These are phyloP conservation scores for Talaromyces liani DNA, from an alignment of 495 filamentous ascomycete species.

Conservation along the genomic window DNA sequence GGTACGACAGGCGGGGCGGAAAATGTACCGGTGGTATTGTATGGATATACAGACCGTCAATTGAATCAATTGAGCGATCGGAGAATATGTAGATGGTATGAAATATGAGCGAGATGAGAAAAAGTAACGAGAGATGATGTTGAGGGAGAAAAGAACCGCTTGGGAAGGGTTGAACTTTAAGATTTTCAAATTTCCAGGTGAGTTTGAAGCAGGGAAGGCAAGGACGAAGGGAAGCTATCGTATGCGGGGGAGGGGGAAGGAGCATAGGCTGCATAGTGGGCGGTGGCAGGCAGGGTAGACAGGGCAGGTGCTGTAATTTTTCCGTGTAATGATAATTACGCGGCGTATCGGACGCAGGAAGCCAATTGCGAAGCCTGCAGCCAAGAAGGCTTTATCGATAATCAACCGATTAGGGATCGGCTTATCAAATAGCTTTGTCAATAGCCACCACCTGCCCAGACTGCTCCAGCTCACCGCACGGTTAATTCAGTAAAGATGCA, in stretches of 20 bases:
- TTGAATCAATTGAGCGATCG: background rate
- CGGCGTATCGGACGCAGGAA: background rate
- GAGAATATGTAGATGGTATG: slow-evolving; percentile 6
- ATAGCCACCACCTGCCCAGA: background rate
- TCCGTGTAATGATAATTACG: background rate
- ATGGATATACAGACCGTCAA: background rate
- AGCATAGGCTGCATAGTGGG: slow-evolving; percentile 5
- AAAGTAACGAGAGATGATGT: slow-evolving; percentile 13
- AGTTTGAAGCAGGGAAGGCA: background rate
- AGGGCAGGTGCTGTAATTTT: background rate
- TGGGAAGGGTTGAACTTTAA: slow-evolving; percentile 5
- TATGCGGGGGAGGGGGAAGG: slow-evolving; percentile 10
- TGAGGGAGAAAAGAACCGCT: slow-evolving; percentile 13
- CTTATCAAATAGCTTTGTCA: slow-evolving; percentile 4
- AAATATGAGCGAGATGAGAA: background rate
- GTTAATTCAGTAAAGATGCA: background rate
- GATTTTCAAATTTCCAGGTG: background rate
- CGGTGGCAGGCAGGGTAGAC: slow-evolving; percentile 6
- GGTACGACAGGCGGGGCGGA: slow-evolving; percentile 11
- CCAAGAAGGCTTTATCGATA: background rate
- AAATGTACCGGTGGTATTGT: background rate
- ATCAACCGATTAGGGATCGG: background rate
- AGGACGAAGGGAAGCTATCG: background rate
- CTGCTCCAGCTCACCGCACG: slow-evolving; percentile 1
- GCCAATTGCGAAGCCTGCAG: background rate